Conservation (phyloP, 176 grass and related monocot species). For the Oryza punctata region DNA sequence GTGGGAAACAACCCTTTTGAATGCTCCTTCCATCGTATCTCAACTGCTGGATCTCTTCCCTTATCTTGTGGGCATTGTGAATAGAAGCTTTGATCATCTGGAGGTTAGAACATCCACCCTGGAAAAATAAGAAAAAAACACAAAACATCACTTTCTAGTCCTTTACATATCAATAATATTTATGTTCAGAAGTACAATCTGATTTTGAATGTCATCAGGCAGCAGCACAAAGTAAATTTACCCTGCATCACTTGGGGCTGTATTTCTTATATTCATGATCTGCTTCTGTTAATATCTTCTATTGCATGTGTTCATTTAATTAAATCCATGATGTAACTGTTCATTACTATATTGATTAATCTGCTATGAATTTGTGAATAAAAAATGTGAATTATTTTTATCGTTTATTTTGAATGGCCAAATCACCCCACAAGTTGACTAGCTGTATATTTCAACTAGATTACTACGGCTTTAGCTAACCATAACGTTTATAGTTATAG, state of each 20-base stretch:
- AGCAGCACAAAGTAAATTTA: not conserved
- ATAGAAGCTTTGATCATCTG: conserved; percentile 94
- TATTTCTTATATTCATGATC: not conserved
- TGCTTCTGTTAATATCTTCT: conserved; percentile 14
- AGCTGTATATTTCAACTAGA: not conserved
- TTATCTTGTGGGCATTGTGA: conserved; percentile 75
- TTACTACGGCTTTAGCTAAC: not conserved
- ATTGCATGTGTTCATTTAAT: conserved; percentile 1
- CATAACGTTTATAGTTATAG: not conserved
- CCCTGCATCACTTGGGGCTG: not conserved
- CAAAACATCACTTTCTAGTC: not conserved
- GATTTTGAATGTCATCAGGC: conserved; percentile 11
- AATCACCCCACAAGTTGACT: not conserved
- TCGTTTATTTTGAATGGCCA: not conserved
- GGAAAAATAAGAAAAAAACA: conserved; percentile 4
- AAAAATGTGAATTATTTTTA: not conserved
- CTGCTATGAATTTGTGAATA: not conserved
- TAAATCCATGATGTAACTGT: not conserved
- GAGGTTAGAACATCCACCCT: conserved; percentile 54
- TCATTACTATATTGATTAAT: not conserved
- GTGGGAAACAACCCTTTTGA: conserved; percentile 90
- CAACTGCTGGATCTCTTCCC: conserved; percentile 95
- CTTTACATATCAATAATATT: conserved; percentile 6
- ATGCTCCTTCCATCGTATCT: conserved; percentile 79
- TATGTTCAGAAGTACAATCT: not conserved